Evolutionary conservation across 179 eudicot genomes (phyloP).

Genomic region (Carnegiea gigantea): DNA sequence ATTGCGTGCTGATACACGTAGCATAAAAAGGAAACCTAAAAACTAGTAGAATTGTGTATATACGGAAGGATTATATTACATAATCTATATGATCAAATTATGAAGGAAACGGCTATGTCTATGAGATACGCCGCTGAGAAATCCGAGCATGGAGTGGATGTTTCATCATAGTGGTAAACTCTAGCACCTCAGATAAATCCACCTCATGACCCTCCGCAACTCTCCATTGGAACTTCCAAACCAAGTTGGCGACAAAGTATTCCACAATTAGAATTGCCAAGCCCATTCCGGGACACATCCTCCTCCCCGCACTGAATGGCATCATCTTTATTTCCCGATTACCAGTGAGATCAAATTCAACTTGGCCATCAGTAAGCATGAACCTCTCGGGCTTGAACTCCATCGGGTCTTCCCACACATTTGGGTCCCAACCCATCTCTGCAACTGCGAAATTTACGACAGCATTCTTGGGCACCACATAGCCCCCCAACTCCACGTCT

Average conservation of each 20-base stretch:
- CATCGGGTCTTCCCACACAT: conserved; percentile 24
- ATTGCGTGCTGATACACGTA: too few relatives aligned
- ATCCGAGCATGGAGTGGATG: conserved; percentile 3
- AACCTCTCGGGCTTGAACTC: conserved; percentile 27
- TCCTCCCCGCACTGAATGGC: background rate
- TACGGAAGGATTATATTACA: too few relatives aligned
- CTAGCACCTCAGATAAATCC: background rate
- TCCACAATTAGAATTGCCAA: background rate
- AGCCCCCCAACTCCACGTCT: conserved; percentile 12
- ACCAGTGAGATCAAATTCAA: background rate
- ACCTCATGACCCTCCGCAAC: background rate
- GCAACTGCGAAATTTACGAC: background rate
- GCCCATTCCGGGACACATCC: background rate
- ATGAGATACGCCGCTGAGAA: background rate
- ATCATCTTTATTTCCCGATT: background rate
- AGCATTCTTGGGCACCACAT: conserved; percentile 18
- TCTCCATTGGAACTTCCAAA: background rate
- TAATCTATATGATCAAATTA: too few relatives aligned
- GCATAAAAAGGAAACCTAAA: too few relatives aligned
- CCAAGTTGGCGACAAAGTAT: background rate
- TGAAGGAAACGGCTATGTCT: too few relatives aligned
- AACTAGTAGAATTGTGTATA: too few relatives aligned
- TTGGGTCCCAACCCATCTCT: conserved; percentile 19
- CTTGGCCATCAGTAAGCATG: background rate
- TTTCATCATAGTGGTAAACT: conserved; percentile 2